These are phyloP conservation scores for Talaromyces sp. DNA, from an alignment of 2,329 filamentous ascomycete genomes.

Conservation along the genomic window DNA sequence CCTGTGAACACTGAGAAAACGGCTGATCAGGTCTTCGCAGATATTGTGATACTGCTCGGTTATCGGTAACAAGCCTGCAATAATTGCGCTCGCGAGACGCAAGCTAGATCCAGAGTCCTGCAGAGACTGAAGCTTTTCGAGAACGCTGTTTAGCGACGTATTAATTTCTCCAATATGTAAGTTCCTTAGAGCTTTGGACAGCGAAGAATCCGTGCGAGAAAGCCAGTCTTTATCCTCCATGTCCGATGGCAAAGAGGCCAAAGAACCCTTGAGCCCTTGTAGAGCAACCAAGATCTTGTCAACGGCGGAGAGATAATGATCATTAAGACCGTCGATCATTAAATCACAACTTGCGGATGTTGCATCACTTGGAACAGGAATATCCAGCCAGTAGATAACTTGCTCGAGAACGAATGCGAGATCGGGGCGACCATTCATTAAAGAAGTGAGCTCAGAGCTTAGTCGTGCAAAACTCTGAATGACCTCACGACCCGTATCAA, in stretches of 20 bases:
- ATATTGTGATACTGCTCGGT: constrained; percentile 67
- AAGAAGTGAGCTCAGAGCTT: constrained; percentile 42
- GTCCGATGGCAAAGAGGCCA: constrained; percentile 54
- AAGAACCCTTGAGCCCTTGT: constrained; percentile 63
- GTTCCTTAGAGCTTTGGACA: constrained; percentile 54
- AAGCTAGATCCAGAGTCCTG: constrained; percentile 43
- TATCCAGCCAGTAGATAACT: constrained; percentile 60
- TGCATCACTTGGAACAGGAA: constrained; percentile 24
- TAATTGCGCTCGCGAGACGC: constrained; percentile 52
- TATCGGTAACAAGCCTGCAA: constrained; percentile 65
- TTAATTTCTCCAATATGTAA: constrained; percentile 59
- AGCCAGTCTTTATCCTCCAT: constrained; percentile 64
- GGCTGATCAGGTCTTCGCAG: constrained; percentile 55
- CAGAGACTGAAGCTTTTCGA: constrained; percentile 46
- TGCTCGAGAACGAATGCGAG: constrained; percentile 64
- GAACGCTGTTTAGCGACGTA: constrained; percentile 41
- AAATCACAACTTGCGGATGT: constrained; percentile 21
- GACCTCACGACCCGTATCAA: constrained; percentile 29
- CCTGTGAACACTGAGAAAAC: constrained; percentile 63
- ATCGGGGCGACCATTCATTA: constrained; percentile 51
- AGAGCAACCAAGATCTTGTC: constrained; percentile 76
- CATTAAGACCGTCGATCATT: constrained; percentile 50
- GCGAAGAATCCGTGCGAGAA: constrained; percentile 51
- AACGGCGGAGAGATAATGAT: constrained; percentile 59
- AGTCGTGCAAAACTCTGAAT: constrained; percentile 29